Conservation (phyloP, 805 yeast species). For the Torulaspora maleeae region DNA sequence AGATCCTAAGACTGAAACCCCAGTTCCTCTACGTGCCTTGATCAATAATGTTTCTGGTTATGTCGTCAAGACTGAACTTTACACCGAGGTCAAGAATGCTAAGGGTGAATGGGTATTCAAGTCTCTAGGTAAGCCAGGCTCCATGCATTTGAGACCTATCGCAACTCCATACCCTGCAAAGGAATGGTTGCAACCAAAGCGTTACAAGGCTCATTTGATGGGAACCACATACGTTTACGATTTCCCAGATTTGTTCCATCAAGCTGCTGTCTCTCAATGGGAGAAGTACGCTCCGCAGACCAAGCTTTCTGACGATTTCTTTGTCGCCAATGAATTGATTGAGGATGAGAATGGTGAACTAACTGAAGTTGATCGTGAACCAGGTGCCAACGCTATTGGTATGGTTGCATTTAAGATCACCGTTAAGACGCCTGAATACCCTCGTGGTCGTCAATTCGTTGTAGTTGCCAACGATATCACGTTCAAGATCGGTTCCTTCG, state of each 20-base stretch:
- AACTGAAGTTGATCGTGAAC: conserved; percentile 88
- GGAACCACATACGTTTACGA: conserved; percentile 98
- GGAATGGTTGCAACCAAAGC: conserved; percentile 96
- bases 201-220: conserved; percentile 96
- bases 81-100: conserved; percentile 87
- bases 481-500: conserved; percentile 96
- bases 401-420: conserved; percentile 94
- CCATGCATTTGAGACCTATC: conserved; percentile 95
- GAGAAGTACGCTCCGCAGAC: conserved; percentile 51
- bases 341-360: conserved; percentile 71
- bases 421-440: conserved; percentile 94
- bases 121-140: conserved; percentile 89
- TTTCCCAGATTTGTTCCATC: conserved; percentile 97
- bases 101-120: conserved; percentile 97
- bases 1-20: conserved; percentile 79
- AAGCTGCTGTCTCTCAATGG: conserved; percentile 86
- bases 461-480: conserved; percentile 97
- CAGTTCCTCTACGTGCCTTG: conserved; percentile 94
- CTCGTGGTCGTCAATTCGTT: conserved; percentile 89
- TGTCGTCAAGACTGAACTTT: conserved; percentile 91
- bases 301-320: conserved; percentile 59
- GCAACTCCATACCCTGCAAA: conserved; percentile 96
- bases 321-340: conserved; percentile 77
- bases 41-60: conserved; percentile 96
- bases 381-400: conserved; percentile 93